These are phyloP conservation scores for Arthroderma uncinatum DNA, from an alignment of 2,329 filamentous ascomycete species.

Conservation along the genomic window DNA sequence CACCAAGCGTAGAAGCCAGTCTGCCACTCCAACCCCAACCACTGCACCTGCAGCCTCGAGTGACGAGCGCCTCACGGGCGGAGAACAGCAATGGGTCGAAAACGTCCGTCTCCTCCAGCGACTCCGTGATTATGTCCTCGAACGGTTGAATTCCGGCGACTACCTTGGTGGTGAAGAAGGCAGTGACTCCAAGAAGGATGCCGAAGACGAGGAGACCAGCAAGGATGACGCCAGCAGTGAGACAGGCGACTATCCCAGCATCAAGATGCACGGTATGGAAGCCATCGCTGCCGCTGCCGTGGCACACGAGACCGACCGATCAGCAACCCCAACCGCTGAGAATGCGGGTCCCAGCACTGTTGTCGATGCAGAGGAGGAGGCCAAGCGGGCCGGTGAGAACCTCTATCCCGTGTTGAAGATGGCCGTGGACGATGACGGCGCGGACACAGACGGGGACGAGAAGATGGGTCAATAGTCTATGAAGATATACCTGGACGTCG, in stretches of 20 bases:
- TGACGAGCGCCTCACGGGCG: neutral
- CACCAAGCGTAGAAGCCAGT: slow-evolving; percentile 16
- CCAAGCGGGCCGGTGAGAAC: slow-evolving; percentile 5
- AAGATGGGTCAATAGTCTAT: slow-evolving; percentile 24
- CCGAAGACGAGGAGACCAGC: slow-evolving; percentile 20
- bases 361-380: slow-evolving; percentile 5
- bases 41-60: slow-evolving; percentile 3
- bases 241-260: neutral
- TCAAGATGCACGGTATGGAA: slow-evolving; percentile 16
- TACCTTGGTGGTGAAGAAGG: slow-evolving; percentile 31
- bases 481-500: too few species aligned
- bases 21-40: neutral
- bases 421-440: slow-evolving; percentile 23
- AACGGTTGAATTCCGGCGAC: slow-evolving; percentile 44
- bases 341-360: too few species aligned
- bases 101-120: slow-evolving; percentile 54
- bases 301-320: slow-evolving; percentile 12
- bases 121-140: slow-evolving; percentile 46
- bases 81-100: slow-evolving; percentile 50
- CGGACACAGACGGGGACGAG: slow-evolving; percentile 27
- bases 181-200: slow-evolving; percentile 38
- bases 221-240: neutral
- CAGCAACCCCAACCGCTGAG: neutral
- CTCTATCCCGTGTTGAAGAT: slow-evolving; percentile 20
- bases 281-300: slow-evolving; percentile 19